Conservation (phyloP, 257 asterid species). For the Osmanthus fragrans region DNA sequence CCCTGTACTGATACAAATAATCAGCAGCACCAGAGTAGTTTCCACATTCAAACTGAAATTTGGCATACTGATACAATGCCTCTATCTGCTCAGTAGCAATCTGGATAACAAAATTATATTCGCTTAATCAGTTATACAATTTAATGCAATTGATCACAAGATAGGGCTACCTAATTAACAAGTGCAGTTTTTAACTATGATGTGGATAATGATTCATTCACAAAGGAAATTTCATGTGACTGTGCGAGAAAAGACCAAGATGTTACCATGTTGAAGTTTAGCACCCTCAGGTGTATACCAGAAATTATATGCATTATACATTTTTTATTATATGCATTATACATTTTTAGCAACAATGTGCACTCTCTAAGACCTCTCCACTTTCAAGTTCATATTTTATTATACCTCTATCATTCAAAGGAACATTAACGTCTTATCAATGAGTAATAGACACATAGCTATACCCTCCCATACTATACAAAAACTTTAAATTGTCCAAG, state of each 20-base stretch:
- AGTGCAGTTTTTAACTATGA: not conserved
- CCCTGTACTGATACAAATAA: slow-evolving; percentile 85
- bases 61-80: slow-evolving; percentile 87
- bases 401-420: not conserved
- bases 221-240: not conserved
- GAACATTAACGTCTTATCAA: not conserved
- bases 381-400: not conserved
- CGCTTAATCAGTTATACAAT: slow-evolving; percentile 11
- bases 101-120: slow-evolving; percentile 36
- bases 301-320: not conserved
- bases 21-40: slow-evolving; percentile 98
- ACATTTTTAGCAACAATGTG: not conserved
- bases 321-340: not conserved
- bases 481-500: not conserved
- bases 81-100: slow-evolving; percentile 94
- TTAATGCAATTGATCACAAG: slow-evolving; percentile 4
- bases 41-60: slow-evolving; percentile 98
- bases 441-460: not conserved
- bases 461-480: not conserved
- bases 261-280: not conserved
- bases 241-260: not conserved
- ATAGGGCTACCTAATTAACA: not conserved
- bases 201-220: not conserved
- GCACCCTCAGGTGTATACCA: not conserved
- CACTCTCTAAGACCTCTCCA: not conserved